Percentiles rank a stretch among this genome's conserved stretches.
These are phyloP conservation scores for Lentinus tigrinus DNA, from an alignment of 768 basidiomycete species.

Conservation along the genomic window DNA sequence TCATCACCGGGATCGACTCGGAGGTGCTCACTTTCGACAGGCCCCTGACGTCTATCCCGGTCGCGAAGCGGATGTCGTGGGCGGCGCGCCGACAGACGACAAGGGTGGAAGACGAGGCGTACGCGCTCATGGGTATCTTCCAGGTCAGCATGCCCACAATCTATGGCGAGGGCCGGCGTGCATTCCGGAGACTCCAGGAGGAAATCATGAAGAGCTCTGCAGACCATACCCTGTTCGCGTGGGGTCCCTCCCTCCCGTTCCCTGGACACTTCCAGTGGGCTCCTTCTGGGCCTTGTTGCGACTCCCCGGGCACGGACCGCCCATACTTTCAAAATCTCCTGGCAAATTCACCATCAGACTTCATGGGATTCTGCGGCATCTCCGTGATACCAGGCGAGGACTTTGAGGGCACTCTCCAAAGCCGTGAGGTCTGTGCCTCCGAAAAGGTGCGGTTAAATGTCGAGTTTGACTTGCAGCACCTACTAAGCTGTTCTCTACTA, in stretches of 20 bases:
- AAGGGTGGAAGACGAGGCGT: conserved; percentile 2
- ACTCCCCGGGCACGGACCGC: no score
- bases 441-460: no score
- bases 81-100: background rate
- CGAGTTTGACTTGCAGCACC: no score
- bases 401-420: no score
- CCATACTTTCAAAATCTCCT: no score
- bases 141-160: conserved; percentile 4
- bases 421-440: no score
- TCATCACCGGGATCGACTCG: background rate
- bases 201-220: background rate
- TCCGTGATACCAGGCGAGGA: no score
- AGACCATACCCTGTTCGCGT: background rate
- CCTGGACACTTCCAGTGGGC: no score
- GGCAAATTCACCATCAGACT: no score
- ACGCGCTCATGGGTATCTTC: conserved; percentile 6
- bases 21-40: background rate
- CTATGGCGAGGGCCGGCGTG: conserved; percentile 2
- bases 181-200: background rate
- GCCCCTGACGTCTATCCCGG: background rate
- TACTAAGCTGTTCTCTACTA: no score
- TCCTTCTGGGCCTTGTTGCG: no score
- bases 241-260: background rate
- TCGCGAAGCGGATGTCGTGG: conserved; percentile 3
- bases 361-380: no score